These are phyloP conservation scores for Cordyceps javanica DNA, from an alignment of 2,329 filamentous ascomycete genomes.

Conservation along the genomic window DNA sequence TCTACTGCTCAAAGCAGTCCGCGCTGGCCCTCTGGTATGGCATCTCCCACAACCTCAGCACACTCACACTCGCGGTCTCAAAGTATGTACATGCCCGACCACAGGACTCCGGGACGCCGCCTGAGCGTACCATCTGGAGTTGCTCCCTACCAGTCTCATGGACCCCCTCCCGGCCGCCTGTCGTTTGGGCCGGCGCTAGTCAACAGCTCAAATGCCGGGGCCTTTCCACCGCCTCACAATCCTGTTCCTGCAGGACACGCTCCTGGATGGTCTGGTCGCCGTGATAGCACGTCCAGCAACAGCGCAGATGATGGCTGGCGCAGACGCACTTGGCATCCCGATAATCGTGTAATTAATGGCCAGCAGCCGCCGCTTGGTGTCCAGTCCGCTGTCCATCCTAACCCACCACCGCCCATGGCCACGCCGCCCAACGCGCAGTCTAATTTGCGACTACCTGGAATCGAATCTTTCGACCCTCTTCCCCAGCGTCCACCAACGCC, in stretches of 20 bases:
- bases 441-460: conserved; percentile 70
- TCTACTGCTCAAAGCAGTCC: conserved; percentile 73
- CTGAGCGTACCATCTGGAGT: conserved; percentile 74
- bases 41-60: conserved; percentile 65
- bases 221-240: conserved; percentile 51
- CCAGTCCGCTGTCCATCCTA: conserved; percentile 54
- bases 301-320: conserved; percentile 70
- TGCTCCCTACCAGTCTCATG: conserved; percentile 66
- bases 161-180: conserved; percentile 48
- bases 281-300: conserved; percentile 57
- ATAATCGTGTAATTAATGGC: conserved; percentile 57
- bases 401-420: conserved; percentile 43
- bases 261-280: conserved; percentile 42
- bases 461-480: conserved; percentile 82
- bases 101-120: conserved; percentile 63
- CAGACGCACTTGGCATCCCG: conserved; percentile 85
- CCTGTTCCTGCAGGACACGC: conserved; percentile 39
- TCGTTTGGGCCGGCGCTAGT: conserved; percentile 46
- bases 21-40: conserved; percentile 59
- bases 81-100: conserved; percentile 61
- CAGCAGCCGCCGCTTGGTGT: conserved; percentile 69
- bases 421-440: conserved; percentile 47
- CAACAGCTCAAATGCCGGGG: conserved; percentile 48
- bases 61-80: conserved; percentile 62
- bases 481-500: conserved; percentile 58